phyloP scores from a whole-genome alignment of 345 rosid genomes.

The Jatropha curcas region DNA sequence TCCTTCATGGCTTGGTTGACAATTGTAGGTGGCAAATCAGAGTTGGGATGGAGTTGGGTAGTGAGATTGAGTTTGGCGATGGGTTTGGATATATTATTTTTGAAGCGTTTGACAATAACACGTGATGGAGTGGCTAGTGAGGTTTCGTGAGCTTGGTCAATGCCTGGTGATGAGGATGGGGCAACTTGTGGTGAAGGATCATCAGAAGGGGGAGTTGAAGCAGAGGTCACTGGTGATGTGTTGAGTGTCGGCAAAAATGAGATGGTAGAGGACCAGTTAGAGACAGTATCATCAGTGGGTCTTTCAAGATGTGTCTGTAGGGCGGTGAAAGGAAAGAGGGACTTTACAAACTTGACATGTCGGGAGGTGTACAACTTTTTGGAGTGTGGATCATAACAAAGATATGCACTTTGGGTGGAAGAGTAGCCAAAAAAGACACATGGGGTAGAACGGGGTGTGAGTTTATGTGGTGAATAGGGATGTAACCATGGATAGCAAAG shows the following conservation, averaged over 20 bases:
- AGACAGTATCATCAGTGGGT: neutral
- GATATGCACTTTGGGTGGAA: neutral
- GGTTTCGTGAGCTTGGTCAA: no score
- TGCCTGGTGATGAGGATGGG: no score
- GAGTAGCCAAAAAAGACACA: neutral
- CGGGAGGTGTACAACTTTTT: neutral
- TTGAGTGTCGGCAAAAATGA: accelerated
- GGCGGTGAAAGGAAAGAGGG: neutral
- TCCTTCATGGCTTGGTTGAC: no score
- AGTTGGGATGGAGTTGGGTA: neutral
- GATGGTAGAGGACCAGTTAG: no score
- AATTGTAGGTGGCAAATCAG: no score
- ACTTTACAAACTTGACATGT: neutral
- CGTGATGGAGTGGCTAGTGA: no score
- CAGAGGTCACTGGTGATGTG: neutral
- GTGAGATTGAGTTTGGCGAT: neutral
- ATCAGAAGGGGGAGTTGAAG: accelerated
- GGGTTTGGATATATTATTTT: neutral
- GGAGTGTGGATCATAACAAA: neutral
- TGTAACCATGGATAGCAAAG: neutral
- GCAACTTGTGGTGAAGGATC: neutral
- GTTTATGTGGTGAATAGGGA: neutral
- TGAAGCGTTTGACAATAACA: neutral
- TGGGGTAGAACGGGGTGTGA: neutral
- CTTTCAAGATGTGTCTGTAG: neutral